Conservation (phyloP, 169 alveolate genomes). For the Amoebophrya sp. region DNA sequence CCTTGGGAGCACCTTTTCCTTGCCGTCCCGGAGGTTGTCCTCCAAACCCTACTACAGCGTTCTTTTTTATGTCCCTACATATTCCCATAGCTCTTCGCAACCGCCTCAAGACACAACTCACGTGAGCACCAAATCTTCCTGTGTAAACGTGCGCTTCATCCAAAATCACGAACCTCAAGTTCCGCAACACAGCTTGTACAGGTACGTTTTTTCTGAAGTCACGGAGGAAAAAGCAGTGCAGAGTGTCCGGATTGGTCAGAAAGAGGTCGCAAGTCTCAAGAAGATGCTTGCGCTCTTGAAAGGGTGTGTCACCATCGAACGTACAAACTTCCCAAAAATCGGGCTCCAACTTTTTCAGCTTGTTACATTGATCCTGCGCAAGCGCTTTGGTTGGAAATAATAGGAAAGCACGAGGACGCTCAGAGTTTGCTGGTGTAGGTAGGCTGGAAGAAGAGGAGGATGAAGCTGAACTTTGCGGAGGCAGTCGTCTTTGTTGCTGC, state of each 20-base stretch:
- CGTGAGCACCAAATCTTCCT: constrained; percentile 50
- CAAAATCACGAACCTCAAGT: constrained; percentile 41
- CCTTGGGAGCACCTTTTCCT: not conserved
- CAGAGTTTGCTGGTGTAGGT: too few species aligned
- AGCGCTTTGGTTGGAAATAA: constrained; percentile 53
- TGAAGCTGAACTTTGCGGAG: too few species aligned
- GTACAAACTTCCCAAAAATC: not conserved
- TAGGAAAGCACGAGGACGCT: constrained; percentile 36
- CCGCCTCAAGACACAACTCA: constrained; percentile 43
- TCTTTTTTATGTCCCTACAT: not conserved
- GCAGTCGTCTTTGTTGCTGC: too few species aligned
- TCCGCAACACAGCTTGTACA: constrained; percentile 13
- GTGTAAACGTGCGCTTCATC: constrained; percentile 54
- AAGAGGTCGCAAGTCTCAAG: constrained; percentile 41
- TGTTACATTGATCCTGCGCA: constrained; percentile 47
- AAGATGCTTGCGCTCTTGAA: constrained; percentile 36
- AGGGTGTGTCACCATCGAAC: constrained; percentile 48
- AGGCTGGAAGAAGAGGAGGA: too few species aligned
- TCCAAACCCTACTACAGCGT: too few species aligned
- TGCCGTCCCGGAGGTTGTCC: not conserved
- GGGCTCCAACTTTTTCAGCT: constrained; percentile 33
- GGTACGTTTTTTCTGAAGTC: not conserved
- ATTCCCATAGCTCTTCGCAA: not conserved
- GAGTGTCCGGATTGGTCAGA: constrained; percentile 49
- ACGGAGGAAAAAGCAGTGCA: constrained; percentile 48